These are phyloP conservation scores for Scheffersomyces spartinae DNA, from an alignment of 805 yeast genomes.

Conservation along the genomic window DNA sequence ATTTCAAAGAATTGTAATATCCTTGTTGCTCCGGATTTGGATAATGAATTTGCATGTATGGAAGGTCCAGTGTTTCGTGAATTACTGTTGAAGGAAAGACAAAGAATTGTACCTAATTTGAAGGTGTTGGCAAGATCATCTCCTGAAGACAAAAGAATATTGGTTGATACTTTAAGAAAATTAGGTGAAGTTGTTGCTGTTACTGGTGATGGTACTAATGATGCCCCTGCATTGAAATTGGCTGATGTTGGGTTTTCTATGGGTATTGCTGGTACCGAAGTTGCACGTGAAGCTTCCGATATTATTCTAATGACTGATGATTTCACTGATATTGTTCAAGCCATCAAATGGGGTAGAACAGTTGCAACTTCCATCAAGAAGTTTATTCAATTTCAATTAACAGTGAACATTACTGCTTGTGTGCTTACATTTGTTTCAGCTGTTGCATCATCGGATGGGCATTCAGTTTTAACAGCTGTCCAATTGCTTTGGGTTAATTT, in stretches of 20 bases:
- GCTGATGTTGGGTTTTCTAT: constrained; percentile 98
- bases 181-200: constrained; percentile 95
- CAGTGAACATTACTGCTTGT: constrained; percentile 96
- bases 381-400: constrained; percentile 91
- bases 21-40: constrained; percentile 33
- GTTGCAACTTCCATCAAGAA: constrained; percentile 91
- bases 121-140: constrained; percentile 88
- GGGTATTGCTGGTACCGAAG: constrained; percentile 99
- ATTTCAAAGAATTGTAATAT: constrained; percentile 85
- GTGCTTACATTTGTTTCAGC: constrained; percentile 88
- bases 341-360: constrained; percentile 97
- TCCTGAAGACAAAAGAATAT: constrained; percentile 86
- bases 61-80: constrained; percentile 88
- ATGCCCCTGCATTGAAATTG: constrained; percentile 91
- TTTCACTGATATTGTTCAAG: constrained; percentile 88
- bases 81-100: constrained; percentile 45
- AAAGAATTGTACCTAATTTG: constrained; percentile 54
- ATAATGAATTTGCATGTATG: constrained; percentile 56
- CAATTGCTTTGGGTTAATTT: constrained; percentile 95
- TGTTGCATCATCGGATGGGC: constrained; percentile 66
- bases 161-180: constrained; percentile 69
- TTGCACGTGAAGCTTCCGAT: constrained; percentile 95
- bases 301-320: constrained; percentile 90
- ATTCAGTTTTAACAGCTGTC: constrained; percentile 90
- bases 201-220: constrained; percentile 99